These are phyloP conservation scores for Ceratonia siliqua DNA, from an alignment of 306 rosid species.

Conservation along the genomic window DNA sequence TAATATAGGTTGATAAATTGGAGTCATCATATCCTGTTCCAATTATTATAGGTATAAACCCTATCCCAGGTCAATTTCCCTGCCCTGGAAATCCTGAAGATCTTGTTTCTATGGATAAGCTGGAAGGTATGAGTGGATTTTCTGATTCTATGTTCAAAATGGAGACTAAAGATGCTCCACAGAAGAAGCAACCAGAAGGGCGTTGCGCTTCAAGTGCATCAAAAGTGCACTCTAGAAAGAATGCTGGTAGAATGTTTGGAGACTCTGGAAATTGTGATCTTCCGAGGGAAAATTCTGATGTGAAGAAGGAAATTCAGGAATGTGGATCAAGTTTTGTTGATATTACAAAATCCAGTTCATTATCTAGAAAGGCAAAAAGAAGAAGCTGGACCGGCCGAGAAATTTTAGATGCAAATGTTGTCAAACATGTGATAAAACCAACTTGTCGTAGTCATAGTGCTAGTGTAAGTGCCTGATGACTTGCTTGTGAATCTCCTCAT, in stretches of 20 bases:
- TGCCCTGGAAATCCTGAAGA: slow-evolving; percentile 39
- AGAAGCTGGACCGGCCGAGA: slow-evolving; percentile 40
- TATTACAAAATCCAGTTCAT: slow-evolving; percentile 22
- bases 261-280: background rate
- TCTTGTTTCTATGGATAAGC: slow-evolving; percentile 30
- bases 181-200: slow-evolving; percentile 2
- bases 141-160: slow-evolving; percentile 4
- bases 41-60: slow-evolving; percentile 35
- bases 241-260: background rate
- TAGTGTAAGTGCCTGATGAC: slow-evolving; percentile 25
- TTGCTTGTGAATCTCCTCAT: background rate
- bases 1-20: slow-evolving; percentile 35
- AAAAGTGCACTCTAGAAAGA: background rate
- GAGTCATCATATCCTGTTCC: slow-evolving; percentile 38
- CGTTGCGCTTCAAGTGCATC: slow-evolving; percentile 29
- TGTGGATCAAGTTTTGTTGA: background rate
- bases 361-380: slow-evolving; percentile 22
- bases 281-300: slow-evolving; percentile 10
- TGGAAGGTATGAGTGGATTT: background rate
- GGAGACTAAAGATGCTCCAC: background rate
- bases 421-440: slow-evolving; percentile 30
- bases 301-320: slow-evolving; percentile 3
- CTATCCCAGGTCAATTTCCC: slow-evolving; percentile 19
- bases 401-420: background rate
- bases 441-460: slow-evolving; percentile 27